A percentile compares a stretch with the other conserved stretches of the same genome.
Evolutionary conservation across 2,329 filamentous ascomycete species (phyloP).

Genomic region (Alternaria angustiovoidea): DNA sequence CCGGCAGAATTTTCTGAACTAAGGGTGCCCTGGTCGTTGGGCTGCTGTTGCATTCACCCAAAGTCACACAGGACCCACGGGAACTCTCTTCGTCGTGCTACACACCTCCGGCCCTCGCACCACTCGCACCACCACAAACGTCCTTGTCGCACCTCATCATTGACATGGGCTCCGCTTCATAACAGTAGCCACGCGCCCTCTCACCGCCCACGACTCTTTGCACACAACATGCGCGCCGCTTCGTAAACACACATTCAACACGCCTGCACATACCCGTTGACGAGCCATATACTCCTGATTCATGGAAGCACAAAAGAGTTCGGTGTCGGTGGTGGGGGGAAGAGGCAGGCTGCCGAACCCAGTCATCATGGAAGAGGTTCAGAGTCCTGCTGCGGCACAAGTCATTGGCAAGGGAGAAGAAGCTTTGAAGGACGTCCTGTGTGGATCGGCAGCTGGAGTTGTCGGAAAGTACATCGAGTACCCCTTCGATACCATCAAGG

Average conservation of each 20-base stretch:
- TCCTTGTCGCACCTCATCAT: slow-evolving; percentile 5
- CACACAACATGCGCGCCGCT: slow-evolving; percentile 29
- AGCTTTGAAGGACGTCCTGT: slow-evolving; percentile 84
- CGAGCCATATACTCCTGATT: slow-evolving; percentile 11
- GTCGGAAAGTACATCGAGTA: slow-evolving; percentile 97
- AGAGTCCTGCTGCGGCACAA: slow-evolving; percentile 20
- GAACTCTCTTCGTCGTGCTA: slow-evolving; percentile 32
- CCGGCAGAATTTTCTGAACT: slow-evolving; percentile 36
- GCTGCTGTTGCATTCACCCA: slow-evolving; percentile 35
- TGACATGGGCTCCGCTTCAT: slow-evolving; percentile 30
- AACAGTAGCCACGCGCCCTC: slow-evolving; percentile 36
- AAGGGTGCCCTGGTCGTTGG: slow-evolving; percentile 33
- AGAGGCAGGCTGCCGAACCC: slow-evolving; percentile 31
- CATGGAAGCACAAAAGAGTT: slow-evolving; percentile 45
- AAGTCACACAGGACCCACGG: slow-evolving; percentile 30
- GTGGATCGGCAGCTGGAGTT: slow-evolving; percentile 89
- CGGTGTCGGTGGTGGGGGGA: slow-evolving; percentile 44
- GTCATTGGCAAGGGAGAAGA: slow-evolving; percentile 62
- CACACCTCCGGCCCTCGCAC: slow-evolving; percentile 21
- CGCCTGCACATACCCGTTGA: slow-evolving; percentile 13
- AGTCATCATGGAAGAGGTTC: slow-evolving; percentile 30
- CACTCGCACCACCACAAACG: slow-evolving; percentile 20
- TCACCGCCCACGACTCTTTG: slow-evolving; percentile 42
- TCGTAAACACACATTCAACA: slow-evolving; percentile 25
- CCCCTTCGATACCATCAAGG: slow-evolving; percentile 98